These are phyloP conservation scores for Peronospora farinosa DNA, from an alignment of 352 stramenopile genomes.

Conservation along the genomic window DNA sequence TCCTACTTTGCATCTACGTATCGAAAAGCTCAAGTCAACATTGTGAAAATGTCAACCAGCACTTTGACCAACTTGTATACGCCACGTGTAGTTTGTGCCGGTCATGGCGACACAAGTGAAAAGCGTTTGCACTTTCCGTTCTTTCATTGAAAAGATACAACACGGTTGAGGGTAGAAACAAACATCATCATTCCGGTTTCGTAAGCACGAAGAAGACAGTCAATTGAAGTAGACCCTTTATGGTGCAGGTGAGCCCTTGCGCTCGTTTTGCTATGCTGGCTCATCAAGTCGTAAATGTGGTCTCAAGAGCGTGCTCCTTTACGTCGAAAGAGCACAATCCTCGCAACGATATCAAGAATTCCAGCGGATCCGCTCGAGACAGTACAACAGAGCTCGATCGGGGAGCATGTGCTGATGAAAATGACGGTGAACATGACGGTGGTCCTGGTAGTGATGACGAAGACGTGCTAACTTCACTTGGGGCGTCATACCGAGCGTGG, in stretches of 20 bases:
- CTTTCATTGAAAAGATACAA: neutral
- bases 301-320: conserved; percentile 19
- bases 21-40: no score
- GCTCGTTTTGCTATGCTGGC: conserved; percentile 10
- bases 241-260: conserved; percentile 8
- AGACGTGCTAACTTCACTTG: conserved; percentile 29
- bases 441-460: conserved; percentile 28
- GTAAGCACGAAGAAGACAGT: neutral
- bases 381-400: conserved; percentile 11
- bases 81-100: no score
- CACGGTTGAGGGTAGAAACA: neutral
- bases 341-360: conserved; percentile 23
- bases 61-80: no score
- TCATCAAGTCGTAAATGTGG: conserved; percentile 7
- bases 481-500: conserved; percentile 25
- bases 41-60: no score
- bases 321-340: conserved; percentile 4
- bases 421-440: conserved; percentile 7
- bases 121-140: no score
- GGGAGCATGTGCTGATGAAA: neutral
- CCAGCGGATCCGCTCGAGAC: conserved; percentile 11
- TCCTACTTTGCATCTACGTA: no score
- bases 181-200: neutral
- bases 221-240: neutral
- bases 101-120: no score